Base-by-base conservation (phyloP, 805 yeast species). In the Ascoidea rubescens region DNA sequence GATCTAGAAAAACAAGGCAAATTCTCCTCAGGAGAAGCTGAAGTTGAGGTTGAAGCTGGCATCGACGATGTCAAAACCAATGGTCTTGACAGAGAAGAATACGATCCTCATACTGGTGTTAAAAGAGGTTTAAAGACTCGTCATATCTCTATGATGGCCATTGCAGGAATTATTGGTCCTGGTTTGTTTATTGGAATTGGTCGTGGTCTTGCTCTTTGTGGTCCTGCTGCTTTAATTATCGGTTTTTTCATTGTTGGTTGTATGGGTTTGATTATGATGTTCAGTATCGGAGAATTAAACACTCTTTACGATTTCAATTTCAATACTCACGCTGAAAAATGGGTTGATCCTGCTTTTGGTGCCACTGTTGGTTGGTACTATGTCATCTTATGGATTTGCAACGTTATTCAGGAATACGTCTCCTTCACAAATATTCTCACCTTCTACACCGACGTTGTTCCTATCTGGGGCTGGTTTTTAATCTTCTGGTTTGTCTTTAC, bases 141-240 rank as follows among this genome's bases (percentile, higher is more conserved):
- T 53, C 79, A 74, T 59, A 67, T 76, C 45, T 71, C 79, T 12
- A 59, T 77, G 52, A 69, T 77, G 51, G 79, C 79, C 2, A 58
- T 77, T 6, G 79, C 82, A 31, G 82, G 83, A 46, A 72, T 79
- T 50, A 74, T 79, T 52, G 84, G 84, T 0, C 83, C 83, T 1
- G 84, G 83, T 55, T 73, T 72, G 31, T 66, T 77, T 50, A 71
- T 79, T 31, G 78, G 80, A 45, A 69, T 80, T 51, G 79, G 80
- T 5, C 59, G 67, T n/a, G 78, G 80, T 42, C 64, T 78, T 14
- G 58, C 65, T 5, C 62, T 69, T 44, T 77, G 77, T 48, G 79
- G 80, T 4, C 82, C 83, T 0, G 80, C 72, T 42, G 76, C 79
- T 56, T 62, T 78, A 58, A 46, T 66, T 6, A 60, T 77, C 21